Conservation (phyloP, 441 rosid genomes). For the Euphorbia schlechtendalii region DNA sequence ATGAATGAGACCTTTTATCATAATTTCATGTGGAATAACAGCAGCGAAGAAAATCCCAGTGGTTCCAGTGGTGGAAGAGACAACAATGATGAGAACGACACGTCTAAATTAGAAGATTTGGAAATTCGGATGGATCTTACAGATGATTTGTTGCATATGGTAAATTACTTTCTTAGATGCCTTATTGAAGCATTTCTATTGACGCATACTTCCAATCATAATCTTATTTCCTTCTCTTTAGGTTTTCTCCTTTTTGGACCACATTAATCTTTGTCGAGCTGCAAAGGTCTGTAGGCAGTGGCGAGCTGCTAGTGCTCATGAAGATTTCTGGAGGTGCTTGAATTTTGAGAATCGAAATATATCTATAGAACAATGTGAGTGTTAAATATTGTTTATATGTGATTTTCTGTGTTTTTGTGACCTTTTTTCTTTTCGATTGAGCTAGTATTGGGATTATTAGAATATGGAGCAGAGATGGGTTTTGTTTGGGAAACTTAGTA, state of each 20-base stretch:
- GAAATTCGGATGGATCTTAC: slow-evolving; percentile 90
- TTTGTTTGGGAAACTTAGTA: not conserved
- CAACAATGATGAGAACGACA: slow-evolving; percentile 41
- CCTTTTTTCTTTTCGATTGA: not conserved
- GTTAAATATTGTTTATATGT: not conserved
- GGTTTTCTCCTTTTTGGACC: slow-evolving; percentile 94
- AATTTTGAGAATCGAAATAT: slow-evolving; percentile 75
- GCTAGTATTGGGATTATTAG: not conserved
- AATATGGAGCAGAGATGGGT: not conserved
- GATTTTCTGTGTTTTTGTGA: not conserved
- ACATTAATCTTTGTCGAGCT: slow-evolving; percentile 68
- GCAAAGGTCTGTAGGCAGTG: slow-evolving; percentile 94
- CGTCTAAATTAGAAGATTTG: slow-evolving; percentile 44
- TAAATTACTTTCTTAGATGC: slow-evolving; percentile 17
- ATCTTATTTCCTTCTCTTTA: slow-evolving; percentile 20
- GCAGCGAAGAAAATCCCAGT: slow-evolving; percentile 34
- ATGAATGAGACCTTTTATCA: slow-evolving; percentile 44
- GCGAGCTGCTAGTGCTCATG: slow-evolving; percentile 95
- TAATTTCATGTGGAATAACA: slow-evolving; percentile 56
- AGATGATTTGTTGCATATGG: slow-evolving; percentile 93
- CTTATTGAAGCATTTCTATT: not conserved
- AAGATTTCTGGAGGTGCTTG: slow-evolving; percentile 90
- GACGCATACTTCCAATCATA: not conserved
- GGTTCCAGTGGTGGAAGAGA: slow-evolving; percentile 38
- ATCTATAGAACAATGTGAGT: slow-evolving; percentile 85